Conservation (phyloP, 148 eudicot species). For the Rhododendron molle region DNA sequence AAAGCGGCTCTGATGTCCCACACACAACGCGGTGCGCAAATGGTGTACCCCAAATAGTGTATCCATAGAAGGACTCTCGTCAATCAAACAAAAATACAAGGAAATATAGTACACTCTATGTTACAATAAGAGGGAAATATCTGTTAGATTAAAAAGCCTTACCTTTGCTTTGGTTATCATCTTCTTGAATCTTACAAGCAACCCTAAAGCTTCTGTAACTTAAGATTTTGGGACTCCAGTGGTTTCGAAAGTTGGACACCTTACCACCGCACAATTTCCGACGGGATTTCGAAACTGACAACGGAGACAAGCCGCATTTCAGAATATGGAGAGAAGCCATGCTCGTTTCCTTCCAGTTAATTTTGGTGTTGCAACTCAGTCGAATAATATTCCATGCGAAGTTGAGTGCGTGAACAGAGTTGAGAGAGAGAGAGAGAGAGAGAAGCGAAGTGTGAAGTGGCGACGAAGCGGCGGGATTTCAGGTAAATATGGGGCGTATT, state of each 20-base stretch:
- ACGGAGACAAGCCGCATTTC: conserved; percentile 35
- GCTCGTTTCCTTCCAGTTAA: not conserved
- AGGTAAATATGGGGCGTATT: conserved; percentile 16
- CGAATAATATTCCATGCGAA: not conserved
- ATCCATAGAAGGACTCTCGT: too few relatives aligned
- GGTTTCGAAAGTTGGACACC: conserved; percentile 18
- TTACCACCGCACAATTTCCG: conserved; percentile 17
- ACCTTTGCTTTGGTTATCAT: conserved; percentile 21
- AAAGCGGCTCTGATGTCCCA: too few relatives aligned
- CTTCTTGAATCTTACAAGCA: conserved; percentile 46
- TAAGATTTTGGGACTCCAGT: conserved; percentile 7
- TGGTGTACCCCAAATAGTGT: too few relatives aligned
- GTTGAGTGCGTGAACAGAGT: not conserved
- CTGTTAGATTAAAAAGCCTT: conserved; percentile 9
- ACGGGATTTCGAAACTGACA: conserved; percentile 15
- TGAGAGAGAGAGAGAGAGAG: conserved; percentile 4
- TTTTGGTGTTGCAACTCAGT: not conserved
- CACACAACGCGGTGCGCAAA: too few relatives aligned
- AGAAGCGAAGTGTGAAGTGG: not conserved
- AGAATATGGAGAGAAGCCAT: conserved; percentile 58
- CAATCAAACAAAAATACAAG: too few relatives aligned
- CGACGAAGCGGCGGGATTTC: conserved; percentile 12
- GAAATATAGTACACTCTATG: conserved; percentile 16
- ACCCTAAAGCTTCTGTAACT: conserved; percentile 32
- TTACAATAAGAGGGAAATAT: not conserved